Evolutionary conservation across 2,329 filamentous ascomycete species (phyloP).

Genomic region (Aspergillus ochraceoroseus): DNA sequence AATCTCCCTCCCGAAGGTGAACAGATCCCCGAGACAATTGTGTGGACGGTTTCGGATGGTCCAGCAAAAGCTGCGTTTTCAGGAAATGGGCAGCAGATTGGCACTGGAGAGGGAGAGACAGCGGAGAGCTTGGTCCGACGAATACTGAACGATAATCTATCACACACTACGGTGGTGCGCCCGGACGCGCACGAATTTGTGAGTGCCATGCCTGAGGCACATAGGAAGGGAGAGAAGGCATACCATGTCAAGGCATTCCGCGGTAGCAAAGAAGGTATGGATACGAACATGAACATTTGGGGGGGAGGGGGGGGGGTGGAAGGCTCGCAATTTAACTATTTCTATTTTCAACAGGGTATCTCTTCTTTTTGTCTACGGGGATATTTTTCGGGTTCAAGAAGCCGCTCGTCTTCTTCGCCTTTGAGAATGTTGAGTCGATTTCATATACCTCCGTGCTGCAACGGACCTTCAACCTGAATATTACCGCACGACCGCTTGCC

Average conservation of each 20-base stretch:
- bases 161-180: conserved; percentile 46
- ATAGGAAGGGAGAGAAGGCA: conserved; percentile 59
- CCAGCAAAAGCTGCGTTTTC: conserved; percentile 44
- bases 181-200: conserved; percentile 56
- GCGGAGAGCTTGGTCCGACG: conserved; percentile 43
- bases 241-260: conserved; percentile 61
- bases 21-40: conserved; percentile 50
- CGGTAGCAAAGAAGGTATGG: conserved; percentile 60
- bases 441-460: conserved; percentile 62
- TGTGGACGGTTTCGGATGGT: conserved; percentile 57
- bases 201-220: conserved; percentile 56
- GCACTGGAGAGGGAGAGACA: conserved; percentile 44
- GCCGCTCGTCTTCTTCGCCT: conserved; percentile 58
- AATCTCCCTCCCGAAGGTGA: conserved; percentile 42
- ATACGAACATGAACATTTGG: background rate
- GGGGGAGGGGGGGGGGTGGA: too few relatives aligned
- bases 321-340: too few relatives aligned
- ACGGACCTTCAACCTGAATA: conserved; percentile 62
- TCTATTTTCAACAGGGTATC: too few relatives aligned
- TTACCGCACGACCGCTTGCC: conserved; percentile 42
- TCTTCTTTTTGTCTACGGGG: conserved; percentile 58
- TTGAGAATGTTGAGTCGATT: conserved; percentile 55
- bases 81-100: conserved; percentile 43
- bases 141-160: conserved; percentile 49
- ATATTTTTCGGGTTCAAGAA: conserved; percentile 64